Evolutionary conservation across 1,139 yeast species (phyloP), one percentile per base, ranked within the genome.

Genomic region (Blastobotrys serpentis): DNA sequence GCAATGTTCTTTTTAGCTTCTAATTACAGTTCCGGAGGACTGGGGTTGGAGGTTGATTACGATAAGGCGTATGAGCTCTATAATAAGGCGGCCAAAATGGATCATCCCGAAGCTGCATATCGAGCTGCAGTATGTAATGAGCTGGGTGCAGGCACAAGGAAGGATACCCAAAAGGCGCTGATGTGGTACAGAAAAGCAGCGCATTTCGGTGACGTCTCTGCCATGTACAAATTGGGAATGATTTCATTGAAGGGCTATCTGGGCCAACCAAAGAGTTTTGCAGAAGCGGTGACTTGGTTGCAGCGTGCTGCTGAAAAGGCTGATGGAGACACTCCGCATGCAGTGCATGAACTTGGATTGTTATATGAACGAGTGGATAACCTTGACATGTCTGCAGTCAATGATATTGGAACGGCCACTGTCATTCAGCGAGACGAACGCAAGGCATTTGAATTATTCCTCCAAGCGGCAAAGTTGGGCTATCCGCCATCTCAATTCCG

Each of bases 401-500:
- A 52, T 40, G 51, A 40, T 18, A 13, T 37, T 11, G 59, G 59
- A 11, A 51, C 60, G 1, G 54, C 58, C 2, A 42, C 57, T 6
- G 58, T 60, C n/a, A 52, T 64, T 7, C 52, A 49, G 2, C 56
- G 69, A 42, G 73, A 84, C 63, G 77, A 78, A 48, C 67, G 76
- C n/a, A 76, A 75, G 57, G 82, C 96, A 6, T 71, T 88, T 49
- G 74, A 81, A 37, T 79, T 79, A 58, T 92, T 84, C 67, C 76
- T 84, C 59, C 79, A 79, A 53, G 86, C 96, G 2, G 96, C 97
- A 4, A 78, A 80, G 58, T 72, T 82, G 53, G 81, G 83, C 40
- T 86, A 90, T 61, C 73, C 90, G 8, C 81, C 88, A 38, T 86
- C 97, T 0, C 95, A 88, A 65, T 89, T 86, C 61, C 81, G 87